Conservation (phyloP, 306 rosid genomes). For the Cucumis sativus region DNA sequence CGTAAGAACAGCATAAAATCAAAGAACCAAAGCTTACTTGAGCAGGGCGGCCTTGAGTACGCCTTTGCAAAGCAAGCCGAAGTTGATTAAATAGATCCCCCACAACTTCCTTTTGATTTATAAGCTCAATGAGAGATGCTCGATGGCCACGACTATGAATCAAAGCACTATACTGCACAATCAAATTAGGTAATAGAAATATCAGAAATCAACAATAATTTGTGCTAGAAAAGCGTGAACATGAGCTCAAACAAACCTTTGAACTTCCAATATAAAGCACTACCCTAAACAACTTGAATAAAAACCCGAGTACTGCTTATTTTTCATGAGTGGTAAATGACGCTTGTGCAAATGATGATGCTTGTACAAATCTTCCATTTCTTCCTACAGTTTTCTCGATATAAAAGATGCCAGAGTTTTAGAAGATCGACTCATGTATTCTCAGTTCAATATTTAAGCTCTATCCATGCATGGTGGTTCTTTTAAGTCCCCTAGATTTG, state of each 20-base stretch:
- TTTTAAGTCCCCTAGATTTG: no score
- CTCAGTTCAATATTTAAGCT: background rate
- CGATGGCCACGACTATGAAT: conserved; percentile 50
- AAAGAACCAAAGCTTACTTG: conserved; percentile 52
- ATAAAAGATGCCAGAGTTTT: background rate
- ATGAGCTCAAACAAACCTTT: conserved; percentile 3
- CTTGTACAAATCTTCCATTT: background rate
- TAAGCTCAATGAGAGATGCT: conserved; percentile 64
- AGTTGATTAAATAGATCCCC: conserved; percentile 97
- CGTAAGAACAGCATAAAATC: background rate
- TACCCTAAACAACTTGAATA: background rate
- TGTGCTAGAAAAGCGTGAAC: background rate
- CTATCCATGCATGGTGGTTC: background rate
- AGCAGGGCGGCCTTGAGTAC: conserved; percentile 73
- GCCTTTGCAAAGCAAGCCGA: conserved; percentile 90
- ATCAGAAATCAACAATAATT: conserved; percentile 4
- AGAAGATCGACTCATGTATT: background rate
- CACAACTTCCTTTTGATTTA: conserved; percentile 83
- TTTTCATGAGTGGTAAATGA: background rate
- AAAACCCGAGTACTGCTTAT: background rate
- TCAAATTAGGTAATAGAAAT: conserved; percentile 19
- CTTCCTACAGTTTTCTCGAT: background rate
- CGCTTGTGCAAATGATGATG: background rate
- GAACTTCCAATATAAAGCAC: conserved; percentile 6
- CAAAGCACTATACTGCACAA: conserved; percentile 76